Percentiles rank a stretch among this genome's conserved stretches.
Evolutionary conservation across 2,329 filamentous ascomycete species (phyloP).

Genomic region (Microdochium trichocladiopsis): DNA sequence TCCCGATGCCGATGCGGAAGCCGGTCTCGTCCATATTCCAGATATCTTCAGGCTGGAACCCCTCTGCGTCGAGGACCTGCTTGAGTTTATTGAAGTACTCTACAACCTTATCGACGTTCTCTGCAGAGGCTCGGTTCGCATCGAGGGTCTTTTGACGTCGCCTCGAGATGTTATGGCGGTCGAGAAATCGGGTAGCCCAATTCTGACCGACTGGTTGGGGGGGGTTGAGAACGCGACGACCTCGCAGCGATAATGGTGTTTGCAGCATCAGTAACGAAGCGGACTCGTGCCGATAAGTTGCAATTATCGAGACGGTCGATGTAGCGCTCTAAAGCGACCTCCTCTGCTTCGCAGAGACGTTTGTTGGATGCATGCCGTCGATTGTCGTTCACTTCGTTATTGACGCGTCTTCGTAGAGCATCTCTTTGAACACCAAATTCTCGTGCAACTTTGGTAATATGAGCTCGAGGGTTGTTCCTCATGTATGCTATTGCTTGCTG

Average conservation of each 20-base stretch:
- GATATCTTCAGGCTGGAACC: neutral
- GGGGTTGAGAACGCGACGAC: neutral
- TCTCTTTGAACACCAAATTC: neutral
- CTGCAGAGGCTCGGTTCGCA: neutral
- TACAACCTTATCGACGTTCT: neutral
- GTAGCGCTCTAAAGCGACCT: neutral
- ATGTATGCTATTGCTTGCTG: neutral
- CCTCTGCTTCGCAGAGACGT: neutral
- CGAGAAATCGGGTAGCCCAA: neutral
- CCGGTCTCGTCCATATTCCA: conserved; percentile 5
- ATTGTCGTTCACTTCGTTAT: neutral
- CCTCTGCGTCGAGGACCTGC: neutral
- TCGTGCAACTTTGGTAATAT: neutral
- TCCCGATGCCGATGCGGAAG: conserved; percentile 1
- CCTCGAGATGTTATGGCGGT: neutral
- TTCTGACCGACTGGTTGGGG: neutral
- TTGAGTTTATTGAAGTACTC: conserved; percentile 2
- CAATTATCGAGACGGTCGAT: neutral
- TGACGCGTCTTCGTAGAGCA: neutral
- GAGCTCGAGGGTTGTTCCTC: neutral
- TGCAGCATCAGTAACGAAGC: neutral
- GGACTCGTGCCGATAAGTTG: neutral
- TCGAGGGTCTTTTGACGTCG: neutral
- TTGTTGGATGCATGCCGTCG: neutral
- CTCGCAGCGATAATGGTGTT: neutral